A percentile compares a stretch with the other conserved stretches of the same genome.
Conservation (phyloP, 2,329 filamentous ascomycete genomes). For the Talaromyces sp. region DNA sequence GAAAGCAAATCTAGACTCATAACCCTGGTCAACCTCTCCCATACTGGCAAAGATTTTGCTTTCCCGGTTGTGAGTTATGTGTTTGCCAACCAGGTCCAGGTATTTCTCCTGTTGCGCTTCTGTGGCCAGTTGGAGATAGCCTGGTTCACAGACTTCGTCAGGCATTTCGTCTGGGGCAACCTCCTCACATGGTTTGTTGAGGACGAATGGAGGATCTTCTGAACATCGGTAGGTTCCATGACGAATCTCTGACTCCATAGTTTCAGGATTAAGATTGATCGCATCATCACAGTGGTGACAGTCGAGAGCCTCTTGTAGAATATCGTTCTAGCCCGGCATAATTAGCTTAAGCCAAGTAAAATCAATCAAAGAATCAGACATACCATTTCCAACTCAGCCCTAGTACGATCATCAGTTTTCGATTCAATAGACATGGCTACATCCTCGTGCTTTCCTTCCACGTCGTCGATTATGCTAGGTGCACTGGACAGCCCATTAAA, state of each 20-base stretch:
- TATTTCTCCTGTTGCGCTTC: slow-evolving; percentile 9
- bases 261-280: slow-evolving; percentile 6
- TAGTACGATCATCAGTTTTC: neutral
- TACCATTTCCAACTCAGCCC: slow-evolving; percentile 11
- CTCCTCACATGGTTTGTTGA: slow-evolving; percentile 5
- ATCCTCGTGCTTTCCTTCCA: slow-evolving; percentile 1
- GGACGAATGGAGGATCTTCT: slow-evolving; percentile 10
- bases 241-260: slow-evolving; percentile 12
- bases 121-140: slow-evolving; percentile 9
- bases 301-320: slow-evolving; percentile 15
- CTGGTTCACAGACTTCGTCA: slow-evolving; percentile 1
- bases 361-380: neutral
- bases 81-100: neutral
- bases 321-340: slow-evolving; percentile 11
- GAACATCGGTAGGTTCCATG: slow-evolving; percentile 6
- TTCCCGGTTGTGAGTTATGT: slow-evolving; percentile 7
- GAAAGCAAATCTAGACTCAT: slow-evolving; percentile 19
- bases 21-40: slow-evolving; percentile 10
- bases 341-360: slow-evolving; percentile 4
- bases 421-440: neutral
- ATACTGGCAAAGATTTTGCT: slow-evolving; percentile 11
- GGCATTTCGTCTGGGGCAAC: slow-evolving; percentile 9
- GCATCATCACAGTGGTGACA: slow-evolving; percentile 10
- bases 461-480: slow-evolving; percentile 5
- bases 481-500: slow-evolving; percentile 9